Percentiles rank a stretch among this genome's conserved stretches.
These are phyloP conservation scores for Arabidopsis arenosa DNA, from an alignment of 345 rosid species.

Conservation along the genomic window DNA sequence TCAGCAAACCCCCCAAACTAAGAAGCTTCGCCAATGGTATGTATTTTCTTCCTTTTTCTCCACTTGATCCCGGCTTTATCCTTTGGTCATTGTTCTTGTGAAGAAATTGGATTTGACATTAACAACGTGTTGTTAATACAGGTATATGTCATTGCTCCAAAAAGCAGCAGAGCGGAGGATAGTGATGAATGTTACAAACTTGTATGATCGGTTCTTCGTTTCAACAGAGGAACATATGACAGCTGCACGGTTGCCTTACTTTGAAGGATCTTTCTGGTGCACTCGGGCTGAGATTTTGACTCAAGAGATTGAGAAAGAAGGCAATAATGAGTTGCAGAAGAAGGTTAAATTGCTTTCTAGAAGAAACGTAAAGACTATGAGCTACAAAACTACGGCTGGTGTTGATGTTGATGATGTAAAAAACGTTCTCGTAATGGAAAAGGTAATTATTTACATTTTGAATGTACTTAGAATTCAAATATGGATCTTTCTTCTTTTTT, in stretches of 20 bases:
- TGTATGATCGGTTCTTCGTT: conserved; percentile 55
- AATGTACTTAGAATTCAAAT: not conserved
- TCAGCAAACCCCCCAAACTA: conserved; percentile 85
- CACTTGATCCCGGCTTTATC: not conserved
- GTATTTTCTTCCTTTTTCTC: conserved; percentile 17
- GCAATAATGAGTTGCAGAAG: conserved; percentile 30
- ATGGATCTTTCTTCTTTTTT: not conserved
- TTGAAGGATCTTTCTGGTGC: conserved; percentile 68
- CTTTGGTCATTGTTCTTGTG: conserved; percentile 8
- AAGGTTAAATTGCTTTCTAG: conserved; percentile 35
- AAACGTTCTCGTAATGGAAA: conserved; percentile 55
- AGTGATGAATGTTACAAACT: conserved; percentile 50
- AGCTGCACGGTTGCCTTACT: conserved; percentile 62
- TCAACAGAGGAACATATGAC: conserved; percentile 44
- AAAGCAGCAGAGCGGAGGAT: conserved; percentile 48
- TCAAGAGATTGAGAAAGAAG: conserved; percentile 43
- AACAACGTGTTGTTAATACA: conserved; percentile 30
- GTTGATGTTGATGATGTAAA: conserved; percentile 47
- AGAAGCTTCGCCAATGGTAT: conserved; percentile 70
- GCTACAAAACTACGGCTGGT: conserved; percentile 6
- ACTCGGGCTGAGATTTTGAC: conserved; percentile 48
- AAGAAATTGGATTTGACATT: conserved; percentile 21
- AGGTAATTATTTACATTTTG: conserved; percentile 44
- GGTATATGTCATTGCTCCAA: conserved; percentile 53
- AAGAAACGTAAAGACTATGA: conserved; percentile 45